phyloP scores from a whole-genome alignment of 2,329 filamentous ascomycete species.

The Colletotrichum sp. region DNA sequence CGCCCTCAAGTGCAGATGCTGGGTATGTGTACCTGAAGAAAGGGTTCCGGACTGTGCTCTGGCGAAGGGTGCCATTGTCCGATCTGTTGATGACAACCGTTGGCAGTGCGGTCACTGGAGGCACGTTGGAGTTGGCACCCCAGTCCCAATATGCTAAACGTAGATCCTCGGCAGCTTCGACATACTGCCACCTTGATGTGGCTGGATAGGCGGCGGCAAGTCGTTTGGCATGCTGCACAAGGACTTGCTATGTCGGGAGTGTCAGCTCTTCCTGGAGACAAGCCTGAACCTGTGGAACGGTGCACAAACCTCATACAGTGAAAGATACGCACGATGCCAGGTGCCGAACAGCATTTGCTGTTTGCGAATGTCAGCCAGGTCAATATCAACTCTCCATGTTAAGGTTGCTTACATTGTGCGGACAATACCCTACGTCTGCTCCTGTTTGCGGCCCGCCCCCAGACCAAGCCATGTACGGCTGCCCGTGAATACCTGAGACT shows the following conservation, averaged over 20 bases:
- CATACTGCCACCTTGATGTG: slow-evolving; percentile 33
- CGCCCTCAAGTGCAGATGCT: slow-evolving; percentile 36
- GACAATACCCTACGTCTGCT: slow-evolving; percentile 16
- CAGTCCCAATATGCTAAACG: slow-evolving; percentile 62
- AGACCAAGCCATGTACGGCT: slow-evolving; percentile 59
- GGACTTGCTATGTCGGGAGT: slow-evolving; percentile 24
- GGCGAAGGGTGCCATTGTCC: slow-evolving; percentile 29
- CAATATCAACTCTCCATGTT: neutral
- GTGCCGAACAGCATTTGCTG: slow-evolving; percentile 33
- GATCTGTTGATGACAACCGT: slow-evolving; percentile 47
- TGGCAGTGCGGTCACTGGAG: slow-evolving; percentile 38
- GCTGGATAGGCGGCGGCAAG: slow-evolving; percentile 23
- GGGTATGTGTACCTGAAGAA: slow-evolving; percentile 57
- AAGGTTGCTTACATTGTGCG: slow-evolving; percentile 14
- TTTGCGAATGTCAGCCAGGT: slow-evolving; percentile 44
- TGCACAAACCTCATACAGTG: slow-evolving; percentile 32
- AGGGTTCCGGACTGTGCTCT: slow-evolving; percentile 52
- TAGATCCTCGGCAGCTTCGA: slow-evolving; percentile 48
- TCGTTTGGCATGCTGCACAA: slow-evolving; percentile 26
- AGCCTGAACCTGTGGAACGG: slow-evolving; percentile 3
- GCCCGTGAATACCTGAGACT: slow-evolving; percentile 63
- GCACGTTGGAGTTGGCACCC: slow-evolving; percentile 47
- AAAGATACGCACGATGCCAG: slow-evolving; percentile 24
- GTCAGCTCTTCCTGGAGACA: neutral
- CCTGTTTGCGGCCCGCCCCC: slow-evolving; percentile 20